A percentile compares a stretch with the other conserved stretches of the same genome.
Conservation (phyloP, 441 rosid species). For the Bruguiera hainesii region DNA sequence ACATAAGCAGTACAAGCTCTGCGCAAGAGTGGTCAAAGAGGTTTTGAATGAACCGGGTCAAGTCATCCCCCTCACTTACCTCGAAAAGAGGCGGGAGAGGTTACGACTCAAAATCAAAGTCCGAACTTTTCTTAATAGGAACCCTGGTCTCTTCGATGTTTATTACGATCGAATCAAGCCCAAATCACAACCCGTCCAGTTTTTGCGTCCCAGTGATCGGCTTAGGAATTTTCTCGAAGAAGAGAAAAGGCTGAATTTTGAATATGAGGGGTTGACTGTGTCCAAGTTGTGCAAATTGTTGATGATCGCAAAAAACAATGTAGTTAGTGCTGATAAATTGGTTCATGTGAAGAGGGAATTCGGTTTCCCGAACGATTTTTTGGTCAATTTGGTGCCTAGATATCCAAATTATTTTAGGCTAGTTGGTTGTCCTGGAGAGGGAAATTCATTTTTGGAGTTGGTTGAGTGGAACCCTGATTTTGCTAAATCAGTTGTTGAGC, state of each 20-base stretch:
- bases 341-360: constrained; percentile 79
- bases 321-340: constrained; percentile 56
- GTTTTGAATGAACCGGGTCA: constrained; percentile 76
- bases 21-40: constrained; percentile 66
- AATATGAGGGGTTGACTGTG: constrained; percentile 55
- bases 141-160: constrained; percentile 52
- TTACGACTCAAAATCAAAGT: constrained; percentile 49
- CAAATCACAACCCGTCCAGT: constrained; percentile 49
- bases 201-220: constrained; percentile 50
- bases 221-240: constrained; percentile 58
- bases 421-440: constrained; percentile 49
- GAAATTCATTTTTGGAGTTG: constrained; percentile 57
- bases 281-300: constrained; percentile 69
- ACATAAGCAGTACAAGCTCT: constrained; percentile 56
- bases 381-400: constrained; percentile 53
- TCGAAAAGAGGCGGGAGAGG: constrained; percentile 74
- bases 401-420: constrained; percentile 60
- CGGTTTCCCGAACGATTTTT: constrained; percentile 74
- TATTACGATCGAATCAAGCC: constrained; percentile 66
- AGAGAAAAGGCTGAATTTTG: constrained; percentile 42
- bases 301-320: constrained; percentile 72
- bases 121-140: constrained; percentile 43
- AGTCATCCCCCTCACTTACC: constrained; percentile 63
- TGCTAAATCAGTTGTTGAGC: constrained; percentile 52
- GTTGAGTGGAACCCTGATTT: constrained; percentile 62